Evolutionary conservation across 768 basidiomycete genomes (phyloP).

Genomic region (Xanthoconium stramineum): DNA sequence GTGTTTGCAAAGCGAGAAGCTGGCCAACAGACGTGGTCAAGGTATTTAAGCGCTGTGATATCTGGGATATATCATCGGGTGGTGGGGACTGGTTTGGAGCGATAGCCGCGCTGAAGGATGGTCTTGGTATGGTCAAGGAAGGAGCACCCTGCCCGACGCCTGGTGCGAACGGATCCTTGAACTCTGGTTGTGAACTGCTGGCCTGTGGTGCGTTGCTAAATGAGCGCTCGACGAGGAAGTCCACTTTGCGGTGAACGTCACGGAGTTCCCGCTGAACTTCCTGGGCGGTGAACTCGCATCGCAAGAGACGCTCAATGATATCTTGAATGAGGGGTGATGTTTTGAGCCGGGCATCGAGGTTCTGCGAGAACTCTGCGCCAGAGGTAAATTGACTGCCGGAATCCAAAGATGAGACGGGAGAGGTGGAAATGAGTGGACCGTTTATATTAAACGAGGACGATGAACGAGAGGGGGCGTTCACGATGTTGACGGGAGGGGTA

Average conservation of each 20-base stretch:
- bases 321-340: constrained; percentile 74
- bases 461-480: constrained; percentile 33
- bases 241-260: constrained; percentile 76
- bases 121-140: constrained; percentile 46
- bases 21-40: constrained; percentile 85
- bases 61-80: constrained; percentile 68
- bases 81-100: constrained; percentile 69
- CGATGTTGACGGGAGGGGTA: constrained; percentile 46
- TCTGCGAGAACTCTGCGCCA: constrained; percentile 43
- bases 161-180: constrained; percentile 76
- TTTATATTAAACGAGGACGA: constrained; percentile 44
- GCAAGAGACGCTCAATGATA: constrained; percentile 67
- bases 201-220: constrained; percentile 30
- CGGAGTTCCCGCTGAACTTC: constrained; percentile 73
- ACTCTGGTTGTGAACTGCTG: constrained; percentile 57
- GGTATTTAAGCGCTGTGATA: constrained; percentile 75
- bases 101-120: constrained; percentile 63
- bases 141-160: constrained; percentile 31
- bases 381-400: constrained; percentile 64
- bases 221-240: constrained; percentile 68
- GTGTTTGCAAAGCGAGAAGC: constrained; percentile 76
- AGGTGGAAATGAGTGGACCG: constrained; percentile 56
- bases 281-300: constrained; percentile 65
- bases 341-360: constrained; percentile 72
- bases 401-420: constrained; percentile 76